Conservation (phyloP, 257 asterid species). For the Plectranthus barbatus region DNA sequence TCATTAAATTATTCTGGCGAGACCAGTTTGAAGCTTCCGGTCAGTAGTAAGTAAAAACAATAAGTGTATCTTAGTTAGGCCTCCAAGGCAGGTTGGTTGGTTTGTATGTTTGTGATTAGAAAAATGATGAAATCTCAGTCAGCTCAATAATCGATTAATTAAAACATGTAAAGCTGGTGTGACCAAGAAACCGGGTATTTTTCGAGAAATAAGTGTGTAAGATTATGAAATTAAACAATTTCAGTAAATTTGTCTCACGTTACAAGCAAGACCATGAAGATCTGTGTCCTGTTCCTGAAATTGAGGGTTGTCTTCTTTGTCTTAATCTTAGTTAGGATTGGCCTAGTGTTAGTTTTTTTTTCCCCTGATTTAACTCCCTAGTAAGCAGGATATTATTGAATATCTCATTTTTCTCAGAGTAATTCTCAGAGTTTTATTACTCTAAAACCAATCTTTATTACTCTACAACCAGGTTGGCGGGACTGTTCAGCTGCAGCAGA, state of each 20-base stretch:
- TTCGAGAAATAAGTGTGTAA: constrained; percentile 13
- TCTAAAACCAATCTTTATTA: constrained; percentile 5
- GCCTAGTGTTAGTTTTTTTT: not conserved
- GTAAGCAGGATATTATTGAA: too few relatives aligned
- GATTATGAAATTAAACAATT: constrained; percentile 4
- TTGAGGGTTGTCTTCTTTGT: constrained; percentile 12
- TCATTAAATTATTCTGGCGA: not conserved
- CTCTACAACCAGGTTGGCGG: constrained; percentile 50
- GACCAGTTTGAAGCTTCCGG: not conserved
- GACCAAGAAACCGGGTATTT: constrained; percentile 33
- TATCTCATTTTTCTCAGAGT: too few relatives aligned
- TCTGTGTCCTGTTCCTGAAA: constrained; percentile 15
- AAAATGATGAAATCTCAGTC: constrained; percentile 19
- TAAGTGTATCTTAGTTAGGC: constrained; percentile 8
- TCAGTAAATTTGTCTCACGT: constrained; percentile 8
- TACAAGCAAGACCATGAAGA: constrained; percentile 16
- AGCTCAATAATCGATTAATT: constrained; percentile 26
- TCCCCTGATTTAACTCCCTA: constrained; percentile 1
- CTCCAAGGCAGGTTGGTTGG: constrained; percentile 25
- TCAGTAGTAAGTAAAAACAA: not conserved
- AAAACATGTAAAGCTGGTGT: constrained; percentile 7
- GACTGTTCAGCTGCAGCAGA: constrained; percentile 52
- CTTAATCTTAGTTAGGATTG: not conserved
- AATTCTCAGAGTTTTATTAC: too few relatives aligned
- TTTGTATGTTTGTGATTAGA: constrained; percentile 16